Evolutionary conservation across 2,329 filamentous ascomycete genomes (phyloP), one percentile per base, ranked within the genome.

Genomic region (Colletotrichum paranaense): DNA sequence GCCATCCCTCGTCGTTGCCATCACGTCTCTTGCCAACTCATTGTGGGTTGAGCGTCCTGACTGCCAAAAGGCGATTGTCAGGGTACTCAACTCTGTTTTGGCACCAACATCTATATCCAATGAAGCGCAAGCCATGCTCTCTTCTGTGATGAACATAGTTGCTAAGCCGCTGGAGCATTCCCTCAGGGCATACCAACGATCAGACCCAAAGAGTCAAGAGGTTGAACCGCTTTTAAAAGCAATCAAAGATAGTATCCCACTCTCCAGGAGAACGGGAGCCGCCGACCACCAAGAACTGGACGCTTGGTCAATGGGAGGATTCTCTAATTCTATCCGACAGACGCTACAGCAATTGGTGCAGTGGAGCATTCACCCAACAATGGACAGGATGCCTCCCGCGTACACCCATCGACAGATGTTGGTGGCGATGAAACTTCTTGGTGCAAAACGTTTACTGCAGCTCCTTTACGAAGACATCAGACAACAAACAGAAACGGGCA

Each of bases 331-430:
- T 0, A 79, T 95, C 46, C 89, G 90, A 55, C 87, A 90, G 67
- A 91, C 89, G 0, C 84, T 94, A 1, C 88, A 91, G 67, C 86
- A 85, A 1, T 87, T 95, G 5, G 86, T 92, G 2, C 87, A 91
- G 62, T 96, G 94, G 94, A 90, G 88, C 38, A 82, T 90, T 52
- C 87, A 91, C 63, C 87, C 89, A 0, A 84, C 83, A 5, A 81
- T 88, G 46, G 90, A 88, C 70, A 84, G 84, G 38, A 89, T 89
- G 83, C 89, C 90, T 1, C 87, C 93, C 0, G 87, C 88, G 12
- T 96, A 95, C 80, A 94, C 92, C 0, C 93, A 95, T 78, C 90
- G 92, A 5, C 92, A 93, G 75, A 84, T 95, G 3, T 87, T 94
- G 9, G 86, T 88, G 0, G 90, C 88, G 0, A 81, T 90, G 46